Conservation (phyloP, 805 yeast species). For the Yarrowia sp. region DNA sequence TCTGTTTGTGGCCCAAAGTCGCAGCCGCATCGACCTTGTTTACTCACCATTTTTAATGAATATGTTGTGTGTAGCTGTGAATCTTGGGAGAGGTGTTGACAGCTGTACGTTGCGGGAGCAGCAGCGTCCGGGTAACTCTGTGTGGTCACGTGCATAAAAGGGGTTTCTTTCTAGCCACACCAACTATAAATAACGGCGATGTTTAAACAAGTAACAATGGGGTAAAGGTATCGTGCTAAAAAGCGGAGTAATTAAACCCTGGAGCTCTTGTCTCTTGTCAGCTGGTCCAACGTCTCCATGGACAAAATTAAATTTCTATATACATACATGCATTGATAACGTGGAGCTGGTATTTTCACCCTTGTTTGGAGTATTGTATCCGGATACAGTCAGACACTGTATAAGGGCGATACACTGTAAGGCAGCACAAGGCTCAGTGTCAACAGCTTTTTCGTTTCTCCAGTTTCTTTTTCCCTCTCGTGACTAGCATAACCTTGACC, state of each 20-base stretch:
- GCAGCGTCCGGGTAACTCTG: constrained; percentile 10
- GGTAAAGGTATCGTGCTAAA: not conserved
- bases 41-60: constrained; percentile 23
- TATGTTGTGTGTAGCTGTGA: constrained; percentile 17
- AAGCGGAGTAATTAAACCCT: not conserved
- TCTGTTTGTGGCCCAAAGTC: not conserved
- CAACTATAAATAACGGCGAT: not conserved
- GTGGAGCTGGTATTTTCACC: not conserved
- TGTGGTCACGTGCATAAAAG: constrained; percentile 7
- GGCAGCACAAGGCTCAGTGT: too few species aligned
- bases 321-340: constrained; percentile 3
- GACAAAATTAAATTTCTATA: not conserved
- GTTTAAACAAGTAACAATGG: not conserved
- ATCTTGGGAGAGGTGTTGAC: constrained; percentile 13
- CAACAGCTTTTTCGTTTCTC: too few species aligned
- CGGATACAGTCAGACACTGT: too few species aligned
- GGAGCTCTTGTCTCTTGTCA: not conserved
- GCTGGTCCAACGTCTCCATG: not conserved
- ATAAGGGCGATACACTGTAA: too few species aligned
- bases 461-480: not conserved
- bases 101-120: constrained; percentile 15
- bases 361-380: too few species aligned
- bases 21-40: not conserved
- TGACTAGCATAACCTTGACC: not conserved
- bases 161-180: not conserved